Evolutionary conservation across 2,329 filamentous ascomycete species (phyloP).

Genomic region (Sporothrix schenckii): DNA sequence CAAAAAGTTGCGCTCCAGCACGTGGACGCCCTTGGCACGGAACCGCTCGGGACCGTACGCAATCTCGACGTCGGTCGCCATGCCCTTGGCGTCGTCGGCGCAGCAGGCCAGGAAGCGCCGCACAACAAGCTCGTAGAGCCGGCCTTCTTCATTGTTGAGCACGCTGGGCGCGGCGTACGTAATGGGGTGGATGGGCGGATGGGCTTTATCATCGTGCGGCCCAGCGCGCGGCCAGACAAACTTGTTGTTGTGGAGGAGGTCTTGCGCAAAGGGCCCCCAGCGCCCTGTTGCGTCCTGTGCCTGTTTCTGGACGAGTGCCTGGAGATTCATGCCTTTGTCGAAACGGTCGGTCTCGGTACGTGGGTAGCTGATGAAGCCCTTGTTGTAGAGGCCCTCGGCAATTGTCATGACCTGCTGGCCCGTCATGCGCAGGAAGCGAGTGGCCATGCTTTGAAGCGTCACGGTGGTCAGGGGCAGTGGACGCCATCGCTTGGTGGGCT

Average conservation of each 20-base stretch:
- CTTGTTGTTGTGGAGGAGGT: slow-evolving; percentile 66
- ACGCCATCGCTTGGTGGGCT: slow-evolving; percentile 91
- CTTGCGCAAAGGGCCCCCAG: slow-evolving; percentile 82
- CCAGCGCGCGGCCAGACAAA: slow-evolving; percentile 83
- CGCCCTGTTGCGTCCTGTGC: slow-evolving; percentile 62
- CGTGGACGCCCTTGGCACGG: slow-evolving; percentile 77
- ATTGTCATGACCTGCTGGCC: slow-evolving; percentile 87
- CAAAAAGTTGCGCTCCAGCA: slow-evolving; percentile 87
- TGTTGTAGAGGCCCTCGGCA: slow-evolving; percentile 87
- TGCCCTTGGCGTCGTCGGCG: slow-evolving; percentile 87
- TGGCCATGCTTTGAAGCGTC: slow-evolving; percentile 94
- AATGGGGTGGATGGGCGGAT: slow-evolving; percentile 95
- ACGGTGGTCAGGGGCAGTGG: slow-evolving; percentile 93
- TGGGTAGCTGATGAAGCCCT: slow-evolving; percentile 96
- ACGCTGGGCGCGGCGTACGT: slow-evolving; percentile 73
- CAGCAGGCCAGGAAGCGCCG: slow-evolving; percentile 94
- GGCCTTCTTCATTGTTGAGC: slow-evolving; percentile 67
- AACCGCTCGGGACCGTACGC: slow-evolving; percentile 83
- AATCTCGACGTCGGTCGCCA: slow-evolving; percentile 82
- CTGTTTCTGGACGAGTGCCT: slow-evolving; percentile 80
- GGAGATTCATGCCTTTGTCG: slow-evolving; percentile 84
- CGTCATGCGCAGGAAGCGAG: slow-evolving; percentile 83
- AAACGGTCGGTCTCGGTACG: slow-evolving; percentile 97
- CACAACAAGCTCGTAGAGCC: slow-evolving; percentile 89
- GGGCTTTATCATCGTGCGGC: slow-evolving; percentile 90